phyloP scores from a whole-genome alignment of 805 yeast species.

The Ascoidea rubescens region DNA sequence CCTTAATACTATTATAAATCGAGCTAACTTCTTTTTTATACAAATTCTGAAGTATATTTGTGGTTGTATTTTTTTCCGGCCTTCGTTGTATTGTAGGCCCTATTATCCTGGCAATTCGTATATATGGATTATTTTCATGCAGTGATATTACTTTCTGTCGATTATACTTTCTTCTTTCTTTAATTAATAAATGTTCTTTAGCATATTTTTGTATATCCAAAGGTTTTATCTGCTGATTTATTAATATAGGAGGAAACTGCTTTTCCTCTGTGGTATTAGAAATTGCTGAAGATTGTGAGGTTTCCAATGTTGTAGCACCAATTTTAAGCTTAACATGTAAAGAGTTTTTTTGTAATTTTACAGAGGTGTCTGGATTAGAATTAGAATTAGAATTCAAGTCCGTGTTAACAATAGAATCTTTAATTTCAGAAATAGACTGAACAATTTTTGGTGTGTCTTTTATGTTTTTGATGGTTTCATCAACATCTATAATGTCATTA shows the following conservation, averaged over 20 bases:
- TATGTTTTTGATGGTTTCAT: neutral
- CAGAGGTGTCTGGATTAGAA: neutral
- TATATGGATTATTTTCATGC: neutral
- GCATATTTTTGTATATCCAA: conserved; percentile 1
- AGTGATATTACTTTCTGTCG: too few relatives aligned
- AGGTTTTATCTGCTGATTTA: neutral
- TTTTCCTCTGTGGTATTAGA: neutral
- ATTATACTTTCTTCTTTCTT: neutral
- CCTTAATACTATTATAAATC: too few relatives aligned
- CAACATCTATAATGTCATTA: neutral
- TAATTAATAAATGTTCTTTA: conserved; percentile 1
- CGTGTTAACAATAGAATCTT: neutral
- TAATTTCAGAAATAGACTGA: neutral
- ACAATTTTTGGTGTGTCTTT: neutral
- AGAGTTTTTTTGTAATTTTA: neutral
- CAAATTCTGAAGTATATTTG: neutral
- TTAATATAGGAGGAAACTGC: neutral
- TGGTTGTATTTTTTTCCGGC: neutral
- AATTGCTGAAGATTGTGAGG: neutral
- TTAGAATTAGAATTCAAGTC: neutral
- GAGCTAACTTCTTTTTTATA: neutral
- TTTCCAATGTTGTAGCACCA: too few relatives aligned
- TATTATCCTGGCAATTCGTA: neutral
- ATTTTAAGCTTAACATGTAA: neutral
- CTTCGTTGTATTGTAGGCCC: neutral